Percentiles rank a stretch among this genome's conserved stretches.
Evolutionary conservation across 192 early-diverging fungal genomes (phyloP).

Genomic region (Coemansia javaensis): DNA sequence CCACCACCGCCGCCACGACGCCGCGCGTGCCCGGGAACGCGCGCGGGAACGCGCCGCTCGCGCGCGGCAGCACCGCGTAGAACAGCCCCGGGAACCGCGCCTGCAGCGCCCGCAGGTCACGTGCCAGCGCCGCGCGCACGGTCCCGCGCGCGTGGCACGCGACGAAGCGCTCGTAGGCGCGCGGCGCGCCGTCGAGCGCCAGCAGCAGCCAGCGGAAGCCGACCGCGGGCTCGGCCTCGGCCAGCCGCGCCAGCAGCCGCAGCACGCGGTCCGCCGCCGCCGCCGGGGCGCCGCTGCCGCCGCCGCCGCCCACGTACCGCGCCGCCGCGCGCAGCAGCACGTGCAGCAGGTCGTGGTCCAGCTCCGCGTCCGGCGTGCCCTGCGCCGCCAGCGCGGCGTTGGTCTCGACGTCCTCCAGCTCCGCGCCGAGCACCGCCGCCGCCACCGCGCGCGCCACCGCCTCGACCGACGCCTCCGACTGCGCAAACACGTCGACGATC

Average conservation of each 20-base stretch:
- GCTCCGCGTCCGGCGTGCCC: conserved; percentile 8
- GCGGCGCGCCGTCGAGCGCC: conserved; percentile 1
- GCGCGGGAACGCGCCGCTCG: conserved; percentile 39
- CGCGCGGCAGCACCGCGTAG: conserved; percentile 29
- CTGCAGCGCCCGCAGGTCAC: conserved; percentile 46
- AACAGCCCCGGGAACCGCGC: conserved; percentile 44
- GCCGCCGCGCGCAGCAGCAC: conserved; percentile 2
- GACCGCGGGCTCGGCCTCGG: conserved; percentile 19
- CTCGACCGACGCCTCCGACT: conserved; percentile 44
- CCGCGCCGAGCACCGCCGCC: conserved; percentile 19
- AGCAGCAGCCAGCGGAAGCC: conserved; percentile 37
- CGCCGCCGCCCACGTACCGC: no score
- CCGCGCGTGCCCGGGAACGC: conserved; percentile 22
- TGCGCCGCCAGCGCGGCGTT: conserved; percentile 25
- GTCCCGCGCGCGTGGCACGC: conserved; percentile 13
- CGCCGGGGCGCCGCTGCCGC: background rate
- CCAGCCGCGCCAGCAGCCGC: conserved; percentile 28
- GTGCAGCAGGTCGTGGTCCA: conserved; percentile 30
- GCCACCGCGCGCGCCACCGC: conserved; percentile 45
- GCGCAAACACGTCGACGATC: conserved; percentile 43
- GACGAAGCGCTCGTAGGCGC: conserved; percentile 11
- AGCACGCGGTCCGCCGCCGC: background rate
- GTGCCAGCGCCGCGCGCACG: conserved; percentile 31
- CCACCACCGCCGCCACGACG: conserved; percentile 32
- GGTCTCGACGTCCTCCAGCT: conserved; percentile 49